A percentile compares a stretch with the other conserved stretches of the same genome.
Evolutionary conservation across 2,329 filamentous ascomycete species (phyloP).

Genomic region (Sporothrix dimorphospora): DNA sequence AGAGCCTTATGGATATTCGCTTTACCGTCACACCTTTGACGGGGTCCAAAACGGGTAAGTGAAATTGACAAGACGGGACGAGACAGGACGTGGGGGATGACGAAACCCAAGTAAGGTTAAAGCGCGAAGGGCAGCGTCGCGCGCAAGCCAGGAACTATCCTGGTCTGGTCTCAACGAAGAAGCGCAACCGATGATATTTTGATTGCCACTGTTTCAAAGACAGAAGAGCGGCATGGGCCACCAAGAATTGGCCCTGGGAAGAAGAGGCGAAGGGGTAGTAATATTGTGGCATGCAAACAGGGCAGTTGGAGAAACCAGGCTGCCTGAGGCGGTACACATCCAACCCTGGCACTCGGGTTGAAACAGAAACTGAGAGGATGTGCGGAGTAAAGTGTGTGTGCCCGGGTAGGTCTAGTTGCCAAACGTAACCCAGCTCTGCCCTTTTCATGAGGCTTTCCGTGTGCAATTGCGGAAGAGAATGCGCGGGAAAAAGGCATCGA

Average conservation of each 20-base stretch:
- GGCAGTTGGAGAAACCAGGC: not conserved
- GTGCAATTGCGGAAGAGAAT: conserved; percentile 20
- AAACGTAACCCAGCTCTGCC: not conserved
- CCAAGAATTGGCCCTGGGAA: not conserved
- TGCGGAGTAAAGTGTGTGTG: not conserved
- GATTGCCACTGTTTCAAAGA: conserved; percentile 16
- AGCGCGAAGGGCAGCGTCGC: not conserved
- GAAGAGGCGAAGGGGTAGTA: not conserved
- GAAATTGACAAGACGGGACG: conserved; percentile 15
- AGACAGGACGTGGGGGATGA: not conserved
- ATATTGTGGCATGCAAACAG: not conserved
- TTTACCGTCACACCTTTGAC: not conserved
- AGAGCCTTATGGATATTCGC: not conserved
- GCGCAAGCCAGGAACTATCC: not conserved
- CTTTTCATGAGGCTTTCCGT: not conserved
- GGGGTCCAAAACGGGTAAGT: not conserved
- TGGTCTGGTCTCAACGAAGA: not conserved
- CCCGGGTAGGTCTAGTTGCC: not conserved
- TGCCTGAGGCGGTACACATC: not conserved
- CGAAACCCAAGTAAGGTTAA: conserved; percentile 12
- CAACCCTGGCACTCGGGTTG: conserved; percentile 8
- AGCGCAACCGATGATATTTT: not conserved
- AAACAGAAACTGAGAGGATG: conserved; percentile 11
- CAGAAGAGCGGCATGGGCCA: not conserved
- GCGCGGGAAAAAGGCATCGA: not conserved